Evolutionary conservation across 129 eudicot genomes (phyloP).

Genomic region (Tagetes patula): DNA sequence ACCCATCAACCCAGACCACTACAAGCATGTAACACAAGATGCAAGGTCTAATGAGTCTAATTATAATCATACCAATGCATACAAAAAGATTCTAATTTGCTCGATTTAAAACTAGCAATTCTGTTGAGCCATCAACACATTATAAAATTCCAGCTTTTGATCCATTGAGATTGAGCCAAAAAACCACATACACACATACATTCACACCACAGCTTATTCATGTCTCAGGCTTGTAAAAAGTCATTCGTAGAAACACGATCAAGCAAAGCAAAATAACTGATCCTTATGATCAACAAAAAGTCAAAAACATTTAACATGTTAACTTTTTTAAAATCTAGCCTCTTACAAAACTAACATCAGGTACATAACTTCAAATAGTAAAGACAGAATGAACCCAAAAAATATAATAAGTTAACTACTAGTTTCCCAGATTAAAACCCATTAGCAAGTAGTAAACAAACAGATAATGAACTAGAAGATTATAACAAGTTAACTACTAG

Average conservation of each 20-base stretch:
- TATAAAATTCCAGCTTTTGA: not conserved
- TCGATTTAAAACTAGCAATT: not conserved
- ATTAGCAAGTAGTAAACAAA: not conserved
- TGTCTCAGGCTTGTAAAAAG: not conserved
- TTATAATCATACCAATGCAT: not conserved
- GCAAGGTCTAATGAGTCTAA: not conserved
- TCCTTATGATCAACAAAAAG: conserved; percentile 17
- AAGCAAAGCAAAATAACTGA: conserved; percentile 14
- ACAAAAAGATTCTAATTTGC: not conserved
- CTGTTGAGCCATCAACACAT: not conserved
- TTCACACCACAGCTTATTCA: no score
- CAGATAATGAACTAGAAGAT: conserved; percentile 4
- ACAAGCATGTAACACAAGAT: not conserved
- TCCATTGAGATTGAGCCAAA: not conserved
- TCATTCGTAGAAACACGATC: conserved; percentile 2
- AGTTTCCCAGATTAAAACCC: not conserved
- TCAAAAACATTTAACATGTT: conserved; percentile 19
- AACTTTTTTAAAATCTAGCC: no score
- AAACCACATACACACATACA: not conserved
- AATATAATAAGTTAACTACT: conserved; percentile 12
- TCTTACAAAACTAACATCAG: conserved; percentile 16
- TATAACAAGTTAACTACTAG: conserved; percentile 11
- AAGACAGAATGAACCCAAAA: conserved; percentile 11
- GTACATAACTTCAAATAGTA: conserved; percentile 17
- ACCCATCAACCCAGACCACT: not conserved